These are phyloP conservation scores for Sungouiozyma ichnusensis DNA, from an alignment of 805 yeast species.

Conservation along the genomic window DNA sequence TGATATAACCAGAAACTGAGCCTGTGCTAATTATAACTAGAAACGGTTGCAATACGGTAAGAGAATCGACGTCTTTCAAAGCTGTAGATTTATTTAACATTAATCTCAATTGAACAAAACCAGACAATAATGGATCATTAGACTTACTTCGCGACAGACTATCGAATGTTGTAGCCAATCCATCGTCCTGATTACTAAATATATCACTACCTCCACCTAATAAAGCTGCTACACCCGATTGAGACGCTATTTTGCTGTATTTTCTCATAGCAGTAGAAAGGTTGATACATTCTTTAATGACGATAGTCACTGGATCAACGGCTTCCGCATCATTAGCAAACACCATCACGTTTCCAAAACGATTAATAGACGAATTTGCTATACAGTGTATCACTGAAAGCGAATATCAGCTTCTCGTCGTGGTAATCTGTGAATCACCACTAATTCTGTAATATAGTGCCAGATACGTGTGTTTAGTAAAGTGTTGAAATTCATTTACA, in stretches of 20 bases:
- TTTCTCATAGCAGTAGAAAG: constrained; percentile 86
- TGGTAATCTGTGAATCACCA: too few relatives aligned
- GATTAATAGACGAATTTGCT: neutral
- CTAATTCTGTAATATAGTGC: neutral
- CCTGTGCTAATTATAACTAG: constrained; percentile 74
- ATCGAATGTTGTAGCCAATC: constrained; percentile 29
- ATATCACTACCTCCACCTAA: constrained; percentile 53
- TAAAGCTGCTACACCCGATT: constrained; percentile 73
- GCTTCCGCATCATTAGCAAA: constrained; percentile 21
- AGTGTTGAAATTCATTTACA: neutral
- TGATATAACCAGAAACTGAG: constrained; percentile 75
- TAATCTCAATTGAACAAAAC: constrained; percentile 68
- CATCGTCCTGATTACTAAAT: constrained; percentile 37
- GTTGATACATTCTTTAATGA: constrained; percentile 79
- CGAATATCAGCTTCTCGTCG: too few relatives aligned
- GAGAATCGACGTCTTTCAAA: constrained; percentile 51
- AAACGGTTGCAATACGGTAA: constrained; percentile 78
- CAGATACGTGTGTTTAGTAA: neutral
- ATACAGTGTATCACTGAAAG: neutral
- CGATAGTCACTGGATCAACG: constrained; percentile 70
- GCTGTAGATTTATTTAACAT: constrained; percentile 48
- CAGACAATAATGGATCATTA: constrained; percentile 56
- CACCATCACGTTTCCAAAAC: neutral
- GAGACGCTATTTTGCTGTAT: constrained; percentile 54
- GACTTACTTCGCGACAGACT: constrained; percentile 22